These are phyloP conservation scores for Septoria petroselini DNA, from an alignment of 2,329 filamentous ascomycete species.

Conservation along the genomic window DNA sequence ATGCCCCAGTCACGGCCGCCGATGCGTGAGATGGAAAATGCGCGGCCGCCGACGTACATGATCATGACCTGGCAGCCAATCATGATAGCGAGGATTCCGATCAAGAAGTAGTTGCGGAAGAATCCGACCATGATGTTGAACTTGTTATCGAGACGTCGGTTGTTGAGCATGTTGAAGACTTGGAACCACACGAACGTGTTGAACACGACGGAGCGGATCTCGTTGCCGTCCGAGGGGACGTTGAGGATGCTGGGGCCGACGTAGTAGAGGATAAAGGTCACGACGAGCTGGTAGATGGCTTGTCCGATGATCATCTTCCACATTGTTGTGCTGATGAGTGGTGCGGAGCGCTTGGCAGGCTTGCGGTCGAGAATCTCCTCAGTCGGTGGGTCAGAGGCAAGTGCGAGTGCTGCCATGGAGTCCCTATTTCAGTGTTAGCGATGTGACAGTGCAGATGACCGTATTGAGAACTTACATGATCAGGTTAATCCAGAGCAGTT, in stretches of 20 bases:
- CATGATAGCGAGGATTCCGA: constrained; percentile 80
- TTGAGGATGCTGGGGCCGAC: constrained; percentile 61
- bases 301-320: constrained; percentile 99
- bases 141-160: constrained; percentile 86
- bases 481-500: constrained; percentile 92
- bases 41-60: constrained; percentile 72
- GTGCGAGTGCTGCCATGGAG: constrained; percentile 83
- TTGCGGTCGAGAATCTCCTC: constrained; percentile 76
- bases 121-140: constrained; percentile 96
- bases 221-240: constrained; percentile 46
- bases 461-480: constrained; percentile 59
- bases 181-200: constrained; percentile 99
- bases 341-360: constrained; percentile 68
- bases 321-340: constrained; percentile 84
- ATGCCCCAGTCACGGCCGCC: constrained; percentile 77
- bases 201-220: constrained; percentile 81
- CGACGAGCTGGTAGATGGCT: constrained; percentile 77
- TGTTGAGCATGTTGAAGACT: constrained; percentile 97
- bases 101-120: constrained; percentile 80
- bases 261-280: constrained; percentile 80
- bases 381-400: constrained; percentile 83
- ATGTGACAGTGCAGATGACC: neutral
- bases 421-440: constrained; percentile 50
- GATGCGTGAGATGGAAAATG: constrained; percentile 69
- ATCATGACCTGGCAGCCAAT: constrained; percentile 86